phyloP scores from a whole-genome alignment of 2,329 filamentous ascomycete genomes.

The Penicillium sp. region DNA sequence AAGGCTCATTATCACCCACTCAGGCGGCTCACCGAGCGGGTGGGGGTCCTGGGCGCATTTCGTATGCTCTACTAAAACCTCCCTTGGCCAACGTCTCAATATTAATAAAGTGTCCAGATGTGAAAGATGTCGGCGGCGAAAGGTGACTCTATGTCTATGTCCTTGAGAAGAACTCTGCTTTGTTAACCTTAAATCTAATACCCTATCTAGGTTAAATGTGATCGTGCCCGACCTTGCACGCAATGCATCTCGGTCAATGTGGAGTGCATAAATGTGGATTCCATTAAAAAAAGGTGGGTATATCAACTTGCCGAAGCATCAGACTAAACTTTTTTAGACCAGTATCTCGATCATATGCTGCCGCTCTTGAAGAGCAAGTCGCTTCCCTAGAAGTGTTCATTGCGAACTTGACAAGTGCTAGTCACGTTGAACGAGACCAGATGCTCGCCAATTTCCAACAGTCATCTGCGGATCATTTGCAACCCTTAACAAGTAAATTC shows the following conservation, averaged over 20 bases:
- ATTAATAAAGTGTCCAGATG: not conserved
- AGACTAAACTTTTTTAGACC: not conserved
- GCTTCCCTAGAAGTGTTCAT: not conserved
- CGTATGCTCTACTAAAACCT: not conserved
- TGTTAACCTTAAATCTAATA: not conserved
- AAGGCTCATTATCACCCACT: not conserved
- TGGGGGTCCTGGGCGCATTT: not conserved
- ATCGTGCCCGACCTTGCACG: not conserved
- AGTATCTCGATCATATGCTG: not conserved
- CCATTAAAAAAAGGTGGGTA: not conserved
- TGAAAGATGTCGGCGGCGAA: not conserved
- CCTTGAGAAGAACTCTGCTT: not conserved
- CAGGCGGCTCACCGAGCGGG: not conserved
- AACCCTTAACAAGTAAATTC: not conserved
- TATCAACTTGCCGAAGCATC: not conserved
- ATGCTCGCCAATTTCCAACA: not conserved
- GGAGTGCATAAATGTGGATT: not conserved
- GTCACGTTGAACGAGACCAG: not conserved
- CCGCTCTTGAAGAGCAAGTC: not conserved
- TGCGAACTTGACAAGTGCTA: not conserved
- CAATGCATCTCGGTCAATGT: not conserved
- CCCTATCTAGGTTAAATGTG: not conserved
- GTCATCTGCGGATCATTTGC: not conserved
- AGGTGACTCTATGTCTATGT: not conserved
- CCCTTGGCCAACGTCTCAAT: not conserved